These are phyloP conservation scores for Hura crepitans DNA, from an alignment of 441 rosid genomes.

Conservation along the genomic window DNA sequence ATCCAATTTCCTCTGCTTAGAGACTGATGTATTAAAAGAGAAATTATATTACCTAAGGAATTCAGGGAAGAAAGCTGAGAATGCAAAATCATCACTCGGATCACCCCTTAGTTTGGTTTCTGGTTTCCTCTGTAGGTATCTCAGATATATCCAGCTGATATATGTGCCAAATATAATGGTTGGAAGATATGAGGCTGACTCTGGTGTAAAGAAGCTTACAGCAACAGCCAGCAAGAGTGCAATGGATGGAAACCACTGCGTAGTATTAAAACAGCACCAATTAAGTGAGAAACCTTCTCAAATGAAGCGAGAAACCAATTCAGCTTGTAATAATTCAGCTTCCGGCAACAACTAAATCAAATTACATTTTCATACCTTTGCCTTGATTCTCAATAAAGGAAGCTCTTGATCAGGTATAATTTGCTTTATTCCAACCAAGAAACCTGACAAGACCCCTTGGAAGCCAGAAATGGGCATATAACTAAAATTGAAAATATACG, in stretches of 20 bases:
- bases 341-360: slow-evolving; percentile 7
- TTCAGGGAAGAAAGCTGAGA: slow-evolving; percentile 92
- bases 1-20: slow-evolving; percentile 4
- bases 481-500: slow-evolving; percentile 35
- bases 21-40: neutral
- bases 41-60: slow-evolving; percentile 51
- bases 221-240: slow-evolving; percentile 56
- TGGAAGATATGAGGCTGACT: slow-evolving; percentile 76
- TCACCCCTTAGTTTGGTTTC: slow-evolving; percentile 90
- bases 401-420: slow-evolving; percentile 92
- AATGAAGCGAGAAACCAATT: slow-evolving; percentile 17
- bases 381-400: slow-evolving; percentile 62
- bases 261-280: slow-evolving; percentile 17
- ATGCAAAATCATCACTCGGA: slow-evolving; percentile 87
- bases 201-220: slow-evolving; percentile 66
- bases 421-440: slow-evolving; percentile 94
- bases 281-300: slow-evolving; percentile 19
- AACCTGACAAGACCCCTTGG: slow-evolving; percentile 78
- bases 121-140: slow-evolving; percentile 79
- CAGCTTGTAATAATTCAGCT: slow-evolving; percentile 2
- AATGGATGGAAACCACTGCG: slow-evolving; percentile 95
- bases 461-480: slow-evolving; percentile 96
- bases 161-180: slow-evolving; percentile 84
- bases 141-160: slow-evolving; percentile 85
- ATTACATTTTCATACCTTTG: slow-evolving; percentile 53